Evolutionary conservation across 1,139 yeast species (phyloP).

Genomic region (Protomyces pachydermus): DNA sequence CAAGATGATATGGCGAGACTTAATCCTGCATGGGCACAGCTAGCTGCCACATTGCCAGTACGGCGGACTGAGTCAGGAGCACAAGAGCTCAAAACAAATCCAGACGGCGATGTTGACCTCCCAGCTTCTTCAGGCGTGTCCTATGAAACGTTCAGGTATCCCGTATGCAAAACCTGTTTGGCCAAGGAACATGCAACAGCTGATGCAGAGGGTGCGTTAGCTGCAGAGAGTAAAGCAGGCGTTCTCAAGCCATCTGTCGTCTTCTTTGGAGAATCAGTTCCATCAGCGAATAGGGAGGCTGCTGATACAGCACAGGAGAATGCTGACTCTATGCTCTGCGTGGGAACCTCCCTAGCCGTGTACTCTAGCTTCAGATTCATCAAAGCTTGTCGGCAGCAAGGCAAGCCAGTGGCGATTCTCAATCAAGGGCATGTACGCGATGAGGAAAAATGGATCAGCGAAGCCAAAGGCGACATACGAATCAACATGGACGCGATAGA

Average conservation of each 20-base stretch:
- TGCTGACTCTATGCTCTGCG: constrained; percentile 33
- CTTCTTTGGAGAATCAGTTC: constrained; percentile 35
- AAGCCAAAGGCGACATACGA: constrained; percentile 10
- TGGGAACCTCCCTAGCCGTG: constrained; percentile 35
- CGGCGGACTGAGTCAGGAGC: constrained; percentile 2
- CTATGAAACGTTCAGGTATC: constrained; percentile 34
- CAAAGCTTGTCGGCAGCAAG: constrained; percentile 32
- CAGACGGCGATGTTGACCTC: constrained; percentile 36
- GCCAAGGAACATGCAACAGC: constrained; percentile 29
- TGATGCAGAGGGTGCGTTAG: constrained; percentile 33
- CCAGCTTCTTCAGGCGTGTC: constrained; percentile 28
- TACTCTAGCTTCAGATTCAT: constrained; percentile 35
- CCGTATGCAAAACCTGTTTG: constrained; percentile 33
- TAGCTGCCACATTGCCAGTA: constrained; percentile 20
- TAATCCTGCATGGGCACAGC: constrained; percentile 34
- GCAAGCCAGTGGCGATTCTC: constrained; percentile 33
- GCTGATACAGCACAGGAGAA: constrained; percentile 31
- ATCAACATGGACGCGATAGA: constrained; percentile 20
- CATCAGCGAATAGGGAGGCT: constrained; percentile 27
- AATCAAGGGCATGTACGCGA: constrained; percentile 34
- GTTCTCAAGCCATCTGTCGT: constrained; percentile 35
- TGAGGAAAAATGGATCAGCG: constrained; percentile 32
- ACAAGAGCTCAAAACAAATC: constrained; percentile 32
- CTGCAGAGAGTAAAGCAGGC: constrained; percentile 29
- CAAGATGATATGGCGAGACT: constrained; percentile 30